phyloP scores from a whole-genome alignment of 2,329 filamentous ascomycete species.

The Ophiocordyceps sinensis region DNA sequence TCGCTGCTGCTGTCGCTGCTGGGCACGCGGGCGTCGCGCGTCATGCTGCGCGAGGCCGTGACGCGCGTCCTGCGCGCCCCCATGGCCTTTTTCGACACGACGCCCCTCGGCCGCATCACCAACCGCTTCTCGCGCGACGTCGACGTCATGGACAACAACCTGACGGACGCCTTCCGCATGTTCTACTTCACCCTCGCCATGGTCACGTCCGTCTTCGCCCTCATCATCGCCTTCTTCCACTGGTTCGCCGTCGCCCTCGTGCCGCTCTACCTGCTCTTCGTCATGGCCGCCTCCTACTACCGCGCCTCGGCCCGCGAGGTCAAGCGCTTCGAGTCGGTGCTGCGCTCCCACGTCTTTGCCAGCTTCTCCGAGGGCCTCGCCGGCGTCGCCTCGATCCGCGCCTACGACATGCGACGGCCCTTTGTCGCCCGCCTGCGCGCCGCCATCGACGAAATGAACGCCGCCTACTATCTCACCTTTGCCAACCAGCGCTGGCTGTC shows the following conservation, averaged over 20 bases:
- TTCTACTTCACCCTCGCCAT: conserved; percentile 75
- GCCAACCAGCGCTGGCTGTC: conserved; percentile 92
- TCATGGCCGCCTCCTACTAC: conserved; percentile 78
- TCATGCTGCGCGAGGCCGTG: conserved; percentile 70
- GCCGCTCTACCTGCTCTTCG: conserved; percentile 58
- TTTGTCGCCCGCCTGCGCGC: conserved; percentile 58
- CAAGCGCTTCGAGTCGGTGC: conserved; percentile 82
- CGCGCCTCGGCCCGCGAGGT: conserved; percentile 82
- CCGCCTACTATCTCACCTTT: conserved; percentile 88
- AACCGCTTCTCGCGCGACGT: conserved; percentile 95
- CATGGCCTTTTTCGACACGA: conserved; percentile 96
- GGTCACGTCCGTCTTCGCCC: conserved; percentile 69
- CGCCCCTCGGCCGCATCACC: conserved; percentile 84
- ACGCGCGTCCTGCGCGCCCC: conserved; percentile 56
- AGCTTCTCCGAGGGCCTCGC: conserved; percentile 82
- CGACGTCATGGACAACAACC: conserved; percentile 88
- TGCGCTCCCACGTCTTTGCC: conserved; percentile 78
- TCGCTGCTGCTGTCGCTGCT: conserved; percentile 63
- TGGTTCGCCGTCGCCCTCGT: conserved; percentile 58
- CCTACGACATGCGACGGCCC: conserved; percentile 67
- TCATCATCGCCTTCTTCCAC: conserved; percentile 92
- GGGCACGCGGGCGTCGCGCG: conserved; percentile 69
- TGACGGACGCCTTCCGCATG: conserved; percentile 84
- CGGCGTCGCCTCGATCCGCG: conserved; percentile 72
- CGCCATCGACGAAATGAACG: conserved; percentile 81